Evolutionary conservation across 2,329 filamentous ascomycete species (phyloP).

Genomic region (Xylaria digitata): DNA sequence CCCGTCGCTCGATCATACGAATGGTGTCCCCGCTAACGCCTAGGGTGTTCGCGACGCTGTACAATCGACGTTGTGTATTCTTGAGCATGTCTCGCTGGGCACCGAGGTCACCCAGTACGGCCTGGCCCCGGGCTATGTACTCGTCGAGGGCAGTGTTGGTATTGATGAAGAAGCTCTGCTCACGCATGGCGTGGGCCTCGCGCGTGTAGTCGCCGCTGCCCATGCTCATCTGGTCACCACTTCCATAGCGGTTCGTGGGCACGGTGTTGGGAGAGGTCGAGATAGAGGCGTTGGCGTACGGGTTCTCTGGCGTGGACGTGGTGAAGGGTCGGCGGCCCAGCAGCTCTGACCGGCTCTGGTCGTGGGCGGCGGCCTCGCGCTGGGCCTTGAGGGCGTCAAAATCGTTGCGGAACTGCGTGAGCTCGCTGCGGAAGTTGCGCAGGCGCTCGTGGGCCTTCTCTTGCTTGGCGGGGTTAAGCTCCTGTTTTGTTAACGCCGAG

Average conservation of each 20-base stretch:
- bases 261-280: constrained; percentile 50
- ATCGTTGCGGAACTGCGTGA: constrained; percentile 80
- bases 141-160: constrained; percentile 91
- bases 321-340: constrained; percentile 86
- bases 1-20: constrained; percentile 91
- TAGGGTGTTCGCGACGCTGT: constrained; percentile 92
- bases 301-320: constrained; percentile 87
- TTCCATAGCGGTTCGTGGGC: constrained; percentile 57
- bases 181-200: constrained; percentile 85
- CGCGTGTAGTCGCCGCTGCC: constrained; percentile 73
- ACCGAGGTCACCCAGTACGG: constrained; percentile 87
- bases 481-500: constrained; percentile 82
- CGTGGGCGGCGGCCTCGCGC: constrained; percentile 77
- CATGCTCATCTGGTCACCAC: constrained; percentile 54
- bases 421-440: constrained; percentile 84
- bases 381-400: constrained; percentile 82
- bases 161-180: constrained; percentile 86
- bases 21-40: constrained; percentile 97
- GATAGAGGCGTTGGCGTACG: constrained; percentile 71
- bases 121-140: constrained; percentile 89
- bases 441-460: constrained; percentile 89
- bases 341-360: constrained; percentile 79
- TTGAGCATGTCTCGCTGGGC: constrained; percentile 95
- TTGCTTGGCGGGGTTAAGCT: constrained; percentile 90
- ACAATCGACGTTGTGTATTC: constrained; percentile 89